These are phyloP conservation scores for Pisolithus microcarpus DNA, from an alignment of 768 basidiomycete genomes.

Conservation along the genomic window DNA sequence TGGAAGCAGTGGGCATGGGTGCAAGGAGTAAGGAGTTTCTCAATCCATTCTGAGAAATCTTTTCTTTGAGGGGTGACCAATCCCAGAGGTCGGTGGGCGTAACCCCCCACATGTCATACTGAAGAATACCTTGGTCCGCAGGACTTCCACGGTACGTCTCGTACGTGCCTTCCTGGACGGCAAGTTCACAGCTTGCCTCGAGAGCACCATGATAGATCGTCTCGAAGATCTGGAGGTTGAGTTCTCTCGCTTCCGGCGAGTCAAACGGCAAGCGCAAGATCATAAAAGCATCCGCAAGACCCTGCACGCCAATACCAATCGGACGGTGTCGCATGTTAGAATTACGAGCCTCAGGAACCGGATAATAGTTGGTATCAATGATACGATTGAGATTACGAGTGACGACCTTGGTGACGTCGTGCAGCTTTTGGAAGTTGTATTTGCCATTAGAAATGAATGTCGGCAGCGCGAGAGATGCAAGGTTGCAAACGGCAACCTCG, in stretches of 20 bases:
- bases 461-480: constrained; percentile 93
- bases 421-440: constrained; percentile 94
- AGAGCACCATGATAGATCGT: constrained; percentile 96
- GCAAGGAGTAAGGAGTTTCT: constrained; percentile 87
- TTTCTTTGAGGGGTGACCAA: constrained; percentile 81
- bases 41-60: constrained; percentile 73
- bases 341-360: constrained; percentile 80
- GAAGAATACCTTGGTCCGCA: constrained; percentile 79
- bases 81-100: constrained; percentile 91
- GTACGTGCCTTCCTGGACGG: constrained; percentile 72
- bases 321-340: constrained; percentile 98
- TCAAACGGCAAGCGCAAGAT: constrained; percentile 94
- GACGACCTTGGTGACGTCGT: constrained; percentile 90
- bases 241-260: constrained; percentile 71
- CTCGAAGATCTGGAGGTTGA: constrained; percentile 96
- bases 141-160: constrained; percentile 89
- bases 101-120: constrained; percentile 94
- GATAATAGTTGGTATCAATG: constrained; percentile 95
- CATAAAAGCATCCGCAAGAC: constrained; percentile 98
- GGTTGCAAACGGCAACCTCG: constrained; percentile 96
- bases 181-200: constrained; percentile 86
- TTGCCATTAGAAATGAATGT: constrained; percentile 75
- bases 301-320: constrained; percentile 95
- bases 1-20: constrained; percentile 99
- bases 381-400: constrained; percentile 88